These are phyloP conservation scores for Mortierella sp. DNA, from an alignment of 371 early-diverging fungal species.

Conservation along the genomic window DNA sequence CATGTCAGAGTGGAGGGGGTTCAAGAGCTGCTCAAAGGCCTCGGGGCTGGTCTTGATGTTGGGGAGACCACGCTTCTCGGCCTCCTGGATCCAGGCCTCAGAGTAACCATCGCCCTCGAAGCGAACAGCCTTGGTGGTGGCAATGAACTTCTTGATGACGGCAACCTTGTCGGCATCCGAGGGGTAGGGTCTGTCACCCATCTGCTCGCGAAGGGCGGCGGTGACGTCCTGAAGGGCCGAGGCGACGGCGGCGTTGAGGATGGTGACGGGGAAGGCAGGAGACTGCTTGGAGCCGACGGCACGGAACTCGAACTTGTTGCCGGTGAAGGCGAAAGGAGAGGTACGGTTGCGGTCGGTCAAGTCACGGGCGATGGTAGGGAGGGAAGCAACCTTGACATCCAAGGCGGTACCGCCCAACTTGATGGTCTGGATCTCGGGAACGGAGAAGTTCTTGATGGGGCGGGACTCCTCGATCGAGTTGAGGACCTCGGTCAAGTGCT, in stretches of 20 bases:
- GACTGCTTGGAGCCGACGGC: conserved; percentile 98
- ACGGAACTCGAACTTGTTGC: conserved; percentile 99
- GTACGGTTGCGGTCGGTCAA: conserved; percentile 99
- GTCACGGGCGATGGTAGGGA: conserved; percentile 95
- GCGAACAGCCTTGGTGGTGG: conserved; percentile 86
- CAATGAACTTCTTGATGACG: conserved; percentile 90
- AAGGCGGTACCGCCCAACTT: conserved; percentile 95
- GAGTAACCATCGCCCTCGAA: conserved; percentile 98
- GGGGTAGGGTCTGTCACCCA: conserved; percentile 82
- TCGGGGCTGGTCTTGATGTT: conserved; percentile 91
- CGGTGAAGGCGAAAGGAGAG: conserved; percentile 98
- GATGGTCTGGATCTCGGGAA: conserved; percentile 88
- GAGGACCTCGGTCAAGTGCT: too few relatives aligned
- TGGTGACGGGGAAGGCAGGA: conserved; percentile 94
- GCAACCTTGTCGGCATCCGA: conserved; percentile 89
- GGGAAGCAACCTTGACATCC: conserved; percentile 93
- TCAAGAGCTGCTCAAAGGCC: conserved; percentile 87
- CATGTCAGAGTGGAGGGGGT: conserved; percentile 80
- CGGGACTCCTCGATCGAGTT: conserved; percentile 90
- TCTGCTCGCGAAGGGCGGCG: conserved; percentile 78
- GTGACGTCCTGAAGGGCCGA: conserved; percentile 83
- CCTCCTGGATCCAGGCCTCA: conserved; percentile 84
- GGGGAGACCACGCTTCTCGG: conserved; percentile 91
- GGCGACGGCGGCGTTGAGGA: conserved; percentile 95
- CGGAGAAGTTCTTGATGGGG: conserved; percentile 84